Percentiles rank a stretch among this genome's conserved stretches.
These are phyloP conservation scores for Calocera viscosa DNA, from an alignment of 768 basidiomycete genomes.

Conservation along the genomic window DNA sequence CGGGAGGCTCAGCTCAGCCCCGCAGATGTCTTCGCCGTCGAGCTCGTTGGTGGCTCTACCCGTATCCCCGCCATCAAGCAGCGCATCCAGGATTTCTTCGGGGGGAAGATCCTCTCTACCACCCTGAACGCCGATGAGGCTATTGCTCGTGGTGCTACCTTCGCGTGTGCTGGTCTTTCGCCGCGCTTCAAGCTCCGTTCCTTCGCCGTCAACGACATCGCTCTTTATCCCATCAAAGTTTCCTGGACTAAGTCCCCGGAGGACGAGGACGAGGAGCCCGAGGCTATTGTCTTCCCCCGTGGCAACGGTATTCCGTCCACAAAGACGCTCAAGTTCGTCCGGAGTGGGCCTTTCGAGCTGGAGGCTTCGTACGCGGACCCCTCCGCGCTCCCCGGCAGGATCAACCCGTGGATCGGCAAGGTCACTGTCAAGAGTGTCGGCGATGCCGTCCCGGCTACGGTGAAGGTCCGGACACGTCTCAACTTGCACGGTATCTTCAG, in stretches of 20 bases:
- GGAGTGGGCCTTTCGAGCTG: conserved; percentile 76
- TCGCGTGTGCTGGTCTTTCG: conserved; percentile 92
- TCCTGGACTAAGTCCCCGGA: conserved; percentile 64
- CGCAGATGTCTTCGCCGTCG: conserved; percentile 80
- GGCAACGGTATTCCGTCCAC: conserved; percentile 83
- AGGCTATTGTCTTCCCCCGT: conserved; percentile 78
- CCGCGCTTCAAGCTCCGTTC: conserved; percentile 97
- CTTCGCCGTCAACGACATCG: conserved; percentile 78
- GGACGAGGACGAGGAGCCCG: conserved; percentile 75
- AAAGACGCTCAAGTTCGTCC: conserved; percentile 90
- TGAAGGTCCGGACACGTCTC: conserved; percentile 83
- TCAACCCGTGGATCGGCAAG: conserved; percentile 75
- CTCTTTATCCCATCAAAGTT: conserved; percentile 79
- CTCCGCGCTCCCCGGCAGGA: conserved; percentile 50
- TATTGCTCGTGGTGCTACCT: conserved; percentile 88
- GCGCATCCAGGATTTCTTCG: conserved; percentile 72
- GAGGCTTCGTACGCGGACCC: conserved; percentile 76
- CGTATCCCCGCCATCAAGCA: conserved; percentile 86
- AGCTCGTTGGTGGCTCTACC: conserved; percentile 87
- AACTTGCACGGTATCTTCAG: conserved; percentile 77
- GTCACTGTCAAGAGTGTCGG: conserved; percentile 77
- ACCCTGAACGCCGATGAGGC: conserved; percentile 99
- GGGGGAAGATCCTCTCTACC: conserved; percentile 68
- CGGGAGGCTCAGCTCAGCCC: conserved; percentile 64
- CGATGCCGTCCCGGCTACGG: conserved; percentile 60